Evolutionary conservation across 2,329 filamentous ascomycete species (phyloP), one percentile per base, ranked within the genome.

Genomic region (Delphinella strobiligena): DNA sequence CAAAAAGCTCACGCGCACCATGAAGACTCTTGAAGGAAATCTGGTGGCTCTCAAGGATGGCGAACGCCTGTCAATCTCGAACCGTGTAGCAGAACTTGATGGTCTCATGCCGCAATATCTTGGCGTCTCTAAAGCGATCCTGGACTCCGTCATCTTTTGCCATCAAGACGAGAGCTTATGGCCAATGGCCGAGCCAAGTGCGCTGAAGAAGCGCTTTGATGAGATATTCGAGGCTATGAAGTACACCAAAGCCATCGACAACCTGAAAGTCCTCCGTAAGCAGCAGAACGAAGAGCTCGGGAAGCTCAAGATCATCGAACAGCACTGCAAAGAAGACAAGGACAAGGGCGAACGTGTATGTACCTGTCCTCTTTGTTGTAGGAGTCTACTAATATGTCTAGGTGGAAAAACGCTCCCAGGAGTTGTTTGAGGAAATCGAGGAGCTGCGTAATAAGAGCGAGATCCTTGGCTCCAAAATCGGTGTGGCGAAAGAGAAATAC

Each of bases 141-240:
- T 98, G 18, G 88, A 96, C 49, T 82, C 82, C 43, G 91, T 98
- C 57, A 95, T 98, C 50, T 98, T 98, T 63, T 98, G 91, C 58
- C 91, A 98, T 55, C 91, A 98, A 56, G 91, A 98, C 57, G 91
- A 98, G 50, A 95, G 89, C 18, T 63, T 96, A 19, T 98, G 91
- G 91, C 91, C 91, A 0, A 79, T 98, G 71, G 93, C 86, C 55
- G 85, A 93, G 53, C 86, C 91, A 0, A 68, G 75, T 0, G 76
- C 75, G 1, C 67, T 98, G 37, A 98, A 98, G 62, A 93, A 93
- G 60, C 82, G 80, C 38, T 98, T 98, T 45, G 91, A 98, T 55
- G 86, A 94, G 56, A 98, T 98, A 9, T 98, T 98, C 50, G 91
- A 96, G 61, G 91, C 91, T 1, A 70, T 85, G 62, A 95, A 94